These are phyloP conservation scores for Carex scoparia DNA, from an alignment of 176 grass and related monocot genomes.

Conservation along the genomic window DNA sequence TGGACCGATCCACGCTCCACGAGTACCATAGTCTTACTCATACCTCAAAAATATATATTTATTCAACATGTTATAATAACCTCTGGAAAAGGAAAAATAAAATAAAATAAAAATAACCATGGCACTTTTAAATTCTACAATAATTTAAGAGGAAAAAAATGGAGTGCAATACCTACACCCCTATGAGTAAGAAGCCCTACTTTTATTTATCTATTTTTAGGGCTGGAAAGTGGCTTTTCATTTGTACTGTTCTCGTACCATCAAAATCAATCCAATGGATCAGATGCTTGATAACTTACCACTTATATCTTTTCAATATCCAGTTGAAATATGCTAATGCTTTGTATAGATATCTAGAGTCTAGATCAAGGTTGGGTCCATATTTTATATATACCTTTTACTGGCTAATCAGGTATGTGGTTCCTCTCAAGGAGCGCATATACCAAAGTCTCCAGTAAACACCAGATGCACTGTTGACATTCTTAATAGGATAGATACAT, in stretches of 20 bases:
- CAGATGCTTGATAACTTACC: conserved; percentile 23
- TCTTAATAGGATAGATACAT: background rate
- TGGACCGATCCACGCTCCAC: no score
- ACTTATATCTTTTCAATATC: conserved; percentile 24
- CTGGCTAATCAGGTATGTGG: conserved; percentile 1
- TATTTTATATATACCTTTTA: background rate
- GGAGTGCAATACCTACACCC: background rate
- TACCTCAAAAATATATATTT: background rate
- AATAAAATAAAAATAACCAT: background rate
- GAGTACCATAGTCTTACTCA: no score
- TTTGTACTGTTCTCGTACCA: background rate
- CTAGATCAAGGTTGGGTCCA: conserved; percentile 10
- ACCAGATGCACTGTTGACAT: conserved; percentile 5
- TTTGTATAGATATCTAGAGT: background rate
- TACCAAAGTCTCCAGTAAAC: background rate
- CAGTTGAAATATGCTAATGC: conserved; percentile 11
- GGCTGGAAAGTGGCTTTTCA: conserved; percentile 12
- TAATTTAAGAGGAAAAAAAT: background rate
- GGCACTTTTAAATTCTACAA: background rate
- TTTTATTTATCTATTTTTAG: conserved; percentile 7
- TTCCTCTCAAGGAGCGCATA: background rate
- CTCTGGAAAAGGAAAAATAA: background rate
- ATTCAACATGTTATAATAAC: background rate
- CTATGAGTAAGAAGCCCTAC: background rate
- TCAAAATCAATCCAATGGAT: conserved; percentile 11